Percentiles rank a stretch among this genome's conserved stretches.
Conservation (phyloP, 805 yeast genomes). For the Blastobotrys parvus region DNA sequence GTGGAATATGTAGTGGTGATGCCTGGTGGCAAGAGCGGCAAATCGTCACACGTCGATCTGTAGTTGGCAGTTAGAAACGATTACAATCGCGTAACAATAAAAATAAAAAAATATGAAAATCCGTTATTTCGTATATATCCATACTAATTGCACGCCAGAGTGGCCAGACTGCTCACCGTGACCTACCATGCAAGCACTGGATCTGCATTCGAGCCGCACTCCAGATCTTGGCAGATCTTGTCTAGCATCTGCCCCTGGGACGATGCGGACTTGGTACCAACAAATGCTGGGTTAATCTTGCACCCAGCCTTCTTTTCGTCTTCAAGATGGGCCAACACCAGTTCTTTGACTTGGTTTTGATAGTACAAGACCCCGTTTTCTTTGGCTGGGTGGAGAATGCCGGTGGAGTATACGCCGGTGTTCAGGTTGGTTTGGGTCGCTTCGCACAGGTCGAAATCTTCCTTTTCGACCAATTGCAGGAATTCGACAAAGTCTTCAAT, state of each 20-base stretch:
- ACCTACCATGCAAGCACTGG: conserved; percentile 1
- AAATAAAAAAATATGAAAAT: too few species aligned
- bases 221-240: conserved; percentile 2
- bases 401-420: too few species aligned
- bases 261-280: neutral
- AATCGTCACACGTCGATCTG: neutral
- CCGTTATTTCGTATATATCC: too few species aligned
- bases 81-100: too few species aligned
- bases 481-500: neutral
- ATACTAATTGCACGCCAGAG: too few species aligned
- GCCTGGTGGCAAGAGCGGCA: conserved; percentile 18
- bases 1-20: conserved; percentile 35
- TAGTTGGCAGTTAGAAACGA: too few species aligned
- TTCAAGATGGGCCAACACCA: neutral
- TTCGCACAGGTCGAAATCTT: too few species aligned
- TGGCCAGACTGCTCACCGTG: too few species aligned
- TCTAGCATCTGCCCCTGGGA: conserved; percentile 1
- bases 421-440: neutral
- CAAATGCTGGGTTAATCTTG: neutral
- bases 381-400: neutral
- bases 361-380: neutral
- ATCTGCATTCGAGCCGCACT: neutral
- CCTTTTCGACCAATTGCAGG: neutral
- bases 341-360: neutral
- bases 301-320: neutral